Base-by-base conservation (phyloP, 441 rosid genomes). In the Bruguiera hainesii region DNA sequence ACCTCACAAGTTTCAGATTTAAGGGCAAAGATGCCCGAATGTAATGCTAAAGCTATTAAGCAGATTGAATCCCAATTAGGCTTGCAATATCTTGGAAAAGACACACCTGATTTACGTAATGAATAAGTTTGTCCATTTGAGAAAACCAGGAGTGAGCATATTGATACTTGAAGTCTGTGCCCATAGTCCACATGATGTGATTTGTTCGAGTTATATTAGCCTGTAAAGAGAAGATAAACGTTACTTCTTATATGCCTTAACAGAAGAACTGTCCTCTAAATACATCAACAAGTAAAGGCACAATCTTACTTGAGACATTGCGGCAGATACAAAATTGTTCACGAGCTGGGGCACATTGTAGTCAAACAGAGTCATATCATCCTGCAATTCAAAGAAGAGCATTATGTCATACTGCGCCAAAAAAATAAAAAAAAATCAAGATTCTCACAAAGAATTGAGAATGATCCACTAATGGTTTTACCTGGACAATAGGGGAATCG, bases 111-210 rank as follows among this genome's bases (percentile, higher is more conserved):
- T 89, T 89, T 62, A 87, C 91, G 48, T 89, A 87, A 62, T 89
- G 88, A 71, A 89, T 89, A 31, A 89, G 79, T 76, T 87, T 89
- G 82, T 89, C 96, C 91, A 89, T 83, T 57, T 84, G 81, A 66
- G 72, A 71, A 72, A 73, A 89, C 93, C 93, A 89, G 60, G 89
- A 71, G 33, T 69, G 78, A 18, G 96, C 93, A 59, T 83, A 89
- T 56, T 87, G 93, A 73, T 87, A 89, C 75, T 83, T 71, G 80
- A 87, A 85, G 78, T 89, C 93, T 30, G 89, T 84, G 53, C 96
- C 93, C 96, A 87, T 89, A 1, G 91, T 89, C 89, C 90, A 89
- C 96, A 89, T 89, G 39, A 89, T 64, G 48, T 89, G 96, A 79
- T 89, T 85, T 42, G 89, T 83, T 35, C 81, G 84, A 67, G 96